Evolutionary conservation across 768 basidiomycete species (phyloP).

Genomic region (Boletales sp.): DNA sequence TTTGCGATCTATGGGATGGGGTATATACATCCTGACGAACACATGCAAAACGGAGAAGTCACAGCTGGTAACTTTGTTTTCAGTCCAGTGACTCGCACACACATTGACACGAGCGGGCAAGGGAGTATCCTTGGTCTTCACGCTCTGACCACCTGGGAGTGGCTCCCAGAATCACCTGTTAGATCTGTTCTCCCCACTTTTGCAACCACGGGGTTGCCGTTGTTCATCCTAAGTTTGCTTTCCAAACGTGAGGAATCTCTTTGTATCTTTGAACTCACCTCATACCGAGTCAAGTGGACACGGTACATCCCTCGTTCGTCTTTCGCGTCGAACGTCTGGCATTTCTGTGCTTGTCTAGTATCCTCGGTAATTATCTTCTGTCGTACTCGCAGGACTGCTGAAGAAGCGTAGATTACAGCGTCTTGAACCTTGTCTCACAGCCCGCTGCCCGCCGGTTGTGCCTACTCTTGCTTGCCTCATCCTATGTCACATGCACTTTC

Average conservation of each 20-base stretch:
- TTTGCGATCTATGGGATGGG: slow-evolving; percentile 34
- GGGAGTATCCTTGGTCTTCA: slow-evolving; percentile 28
- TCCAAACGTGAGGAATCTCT: slow-evolving; percentile 21
- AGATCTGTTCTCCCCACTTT: slow-evolving; percentile 34
- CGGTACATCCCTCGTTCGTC: slow-evolving; percentile 13
- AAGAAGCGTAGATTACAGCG: slow-evolving; percentile 22
- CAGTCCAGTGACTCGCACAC: not conserved
- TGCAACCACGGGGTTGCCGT: slow-evolving; percentile 32
- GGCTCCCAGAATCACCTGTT: slow-evolving; percentile 32
- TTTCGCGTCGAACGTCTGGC: slow-evolving; percentile 29
- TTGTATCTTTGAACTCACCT: not conserved
- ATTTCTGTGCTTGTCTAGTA: slow-evolving; percentile 29
- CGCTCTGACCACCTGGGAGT: slow-evolving; percentile 36
- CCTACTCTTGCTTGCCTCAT: slow-evolving; percentile 32
- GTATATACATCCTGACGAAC: slow-evolving; percentile 42
- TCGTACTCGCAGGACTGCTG: not conserved
- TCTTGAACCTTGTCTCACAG: slow-evolving; percentile 17
- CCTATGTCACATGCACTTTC: slow-evolving; percentile 35
- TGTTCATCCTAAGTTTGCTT: slow-evolving; percentile 16
- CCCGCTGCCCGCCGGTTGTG: slow-evolving; percentile 17
- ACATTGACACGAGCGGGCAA: slow-evolving; percentile 15
- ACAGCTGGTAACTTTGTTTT: slow-evolving; percentile 29
- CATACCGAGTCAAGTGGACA: slow-evolving; percentile 12
- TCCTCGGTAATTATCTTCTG: slow-evolving; percentile 27
- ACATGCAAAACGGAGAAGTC: slow-evolving; percentile 40